Base-by-base conservation (phyloP, 768 basidiomycete genomes). In the Pisolithus tinctorius region DNA sequence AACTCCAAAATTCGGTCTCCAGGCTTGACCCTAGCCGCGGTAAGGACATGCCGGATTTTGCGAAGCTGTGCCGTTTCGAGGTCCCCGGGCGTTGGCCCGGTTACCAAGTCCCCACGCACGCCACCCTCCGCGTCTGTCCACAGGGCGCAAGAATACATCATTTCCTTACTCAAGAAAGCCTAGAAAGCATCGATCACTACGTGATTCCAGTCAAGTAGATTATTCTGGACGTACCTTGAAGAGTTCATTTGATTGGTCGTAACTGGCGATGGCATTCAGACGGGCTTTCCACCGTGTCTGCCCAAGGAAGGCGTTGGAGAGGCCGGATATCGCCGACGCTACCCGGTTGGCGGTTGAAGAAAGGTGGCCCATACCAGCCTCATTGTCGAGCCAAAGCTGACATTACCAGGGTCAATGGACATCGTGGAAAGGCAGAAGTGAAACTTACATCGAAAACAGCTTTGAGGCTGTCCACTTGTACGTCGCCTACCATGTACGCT, bases 141-240 rank as follows among this genome's bases (percentile, higher is more conserved):
- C 49, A 94, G 77, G 1, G 81, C 93, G 65, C 90, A 92, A 0
- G 90, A 93, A 69, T 93, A 95, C 81, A 92, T 94, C 93, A 95
- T 94, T 68, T 94, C 92, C 49, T 80, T 75, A 57, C 84, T 87
- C 23, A 93, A 73, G 74, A 92, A 87, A 44, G 86, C 80, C 84
- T 85, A 36, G 23, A 40, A 27, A 47, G 49, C 26, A 54, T 55
- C 36, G 55, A 13, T 36, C 10, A 23, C 63, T 20, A 70, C 29
- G 16, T 45, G 45, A n/a, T 11, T 30, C 17, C 30, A 47, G 14
- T 16, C 5, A n/a, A 47, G 30, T 4, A 8, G 30, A 47, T 20
- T 4, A 42, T 16, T 16, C 36, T 1, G 34, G 29, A 60, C 63
- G 27, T 58, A 78, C 81, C 75, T 88, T 83, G 74, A 93, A 94